A percentile compares a stretch with the other conserved stretches of the same genome.
phyloP scores from a whole-genome alignment of 805 yeast species.

The Limtongia smithiae region DNA sequence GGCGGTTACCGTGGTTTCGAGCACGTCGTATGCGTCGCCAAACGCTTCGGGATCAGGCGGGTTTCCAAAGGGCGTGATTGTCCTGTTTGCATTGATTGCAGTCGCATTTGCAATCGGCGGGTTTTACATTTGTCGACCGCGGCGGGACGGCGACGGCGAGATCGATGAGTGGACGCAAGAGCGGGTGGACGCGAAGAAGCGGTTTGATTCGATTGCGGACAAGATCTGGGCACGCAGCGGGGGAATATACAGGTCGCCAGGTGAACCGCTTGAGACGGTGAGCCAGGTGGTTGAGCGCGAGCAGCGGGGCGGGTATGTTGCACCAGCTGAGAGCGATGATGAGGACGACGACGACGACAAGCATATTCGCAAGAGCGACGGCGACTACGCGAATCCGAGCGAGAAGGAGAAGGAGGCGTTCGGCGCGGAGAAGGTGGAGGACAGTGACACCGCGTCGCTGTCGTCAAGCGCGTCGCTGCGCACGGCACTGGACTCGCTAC shows the following conservation, averaged over 20 bases:
- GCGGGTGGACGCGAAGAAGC: constrained; percentile 5
- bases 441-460: no score
- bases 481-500: no score
- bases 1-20: constrained; percentile 1
- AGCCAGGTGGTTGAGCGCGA: background rate
- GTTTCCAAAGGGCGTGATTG: constrained; percentile 14
- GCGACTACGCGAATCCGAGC: background rate
- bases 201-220: constrained; percentile 1
- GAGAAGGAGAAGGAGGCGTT: background rate
- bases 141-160: background rate
- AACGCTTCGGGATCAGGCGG: background rate
- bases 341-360: background rate
- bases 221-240: background rate
- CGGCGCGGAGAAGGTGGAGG: background rate
- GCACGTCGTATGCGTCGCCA: constrained; percentile 5
- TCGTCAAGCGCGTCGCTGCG: no score
- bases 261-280: background rate
- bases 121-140: constrained; percentile 3
- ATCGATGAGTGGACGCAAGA: constrained; percentile 14
- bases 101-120: constrained; percentile 13
- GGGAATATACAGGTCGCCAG: background rate
- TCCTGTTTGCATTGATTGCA: constrained; percentile 17
- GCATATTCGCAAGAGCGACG: background rate
- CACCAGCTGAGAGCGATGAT: background rate
- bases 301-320: background rate